A percentile compares a stretch with the other conserved stretches of the same genome.
Conservation (phyloP, 306 rosid genomes). For the Malus fusca region DNA sequence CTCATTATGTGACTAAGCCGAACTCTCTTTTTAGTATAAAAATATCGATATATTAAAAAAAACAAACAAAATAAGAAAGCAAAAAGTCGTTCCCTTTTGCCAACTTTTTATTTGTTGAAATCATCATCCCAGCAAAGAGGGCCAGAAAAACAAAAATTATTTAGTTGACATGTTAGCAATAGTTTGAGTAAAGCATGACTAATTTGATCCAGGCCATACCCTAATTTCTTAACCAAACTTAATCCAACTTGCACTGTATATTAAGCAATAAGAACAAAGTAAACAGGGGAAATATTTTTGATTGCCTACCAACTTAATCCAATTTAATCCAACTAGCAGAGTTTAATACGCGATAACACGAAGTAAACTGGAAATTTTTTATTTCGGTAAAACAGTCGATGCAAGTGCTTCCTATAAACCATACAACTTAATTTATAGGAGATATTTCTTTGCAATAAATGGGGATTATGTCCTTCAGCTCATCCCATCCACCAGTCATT, state of each 20-base stretch:
- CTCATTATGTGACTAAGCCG: fast-evolving
- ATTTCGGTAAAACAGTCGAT: neutral
- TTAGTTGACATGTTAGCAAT: neutral
- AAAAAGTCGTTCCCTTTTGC: neutral
- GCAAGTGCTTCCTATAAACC: conserved; percentile 19
- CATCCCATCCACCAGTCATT: conserved; percentile 11
- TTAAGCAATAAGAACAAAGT: neutral
- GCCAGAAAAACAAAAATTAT: neutral
- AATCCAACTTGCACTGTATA: neutral
- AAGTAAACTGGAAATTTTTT: neutral
- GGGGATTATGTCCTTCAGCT: conserved; percentile 26
- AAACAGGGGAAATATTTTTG: too few relatives aligned
- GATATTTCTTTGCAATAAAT: conserved; percentile 22
- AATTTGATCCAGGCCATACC: neutral
- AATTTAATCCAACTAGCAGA: too few relatives aligned
- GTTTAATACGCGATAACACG: neutral
- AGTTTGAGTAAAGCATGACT: neutral
- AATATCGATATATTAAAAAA: too few relatives aligned
- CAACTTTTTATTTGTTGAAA: neutral
- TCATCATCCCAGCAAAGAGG: neutral
- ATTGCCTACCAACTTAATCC: too few relatives aligned
- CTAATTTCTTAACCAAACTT: neutral
- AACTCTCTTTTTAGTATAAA: too few relatives aligned
- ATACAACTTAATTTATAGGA: conserved; percentile 3
- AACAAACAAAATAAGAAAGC: neutral